These are phyloP conservation scores for Linum usitatissimum DNA, from an alignment of 345 rosid species.

Conservation along the genomic window DNA sequence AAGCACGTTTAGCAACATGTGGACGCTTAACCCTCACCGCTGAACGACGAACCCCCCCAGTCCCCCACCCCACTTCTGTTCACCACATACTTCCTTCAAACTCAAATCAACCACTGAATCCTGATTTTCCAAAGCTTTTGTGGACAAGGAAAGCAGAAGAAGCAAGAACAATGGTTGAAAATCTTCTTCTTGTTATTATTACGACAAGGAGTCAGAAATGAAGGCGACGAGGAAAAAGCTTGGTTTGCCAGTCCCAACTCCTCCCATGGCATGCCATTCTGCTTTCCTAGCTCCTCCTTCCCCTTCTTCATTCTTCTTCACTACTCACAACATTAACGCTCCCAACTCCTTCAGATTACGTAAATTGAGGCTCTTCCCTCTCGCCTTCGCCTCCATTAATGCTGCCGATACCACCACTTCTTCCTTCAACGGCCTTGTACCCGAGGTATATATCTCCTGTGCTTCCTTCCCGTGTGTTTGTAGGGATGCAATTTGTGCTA, in stretches of 20 bases:
- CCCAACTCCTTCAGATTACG: constrained; percentile 15
- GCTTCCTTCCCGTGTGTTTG: too few species aligned
- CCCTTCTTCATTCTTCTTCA: constrained; percentile 17
- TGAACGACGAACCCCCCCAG: too few species aligned
- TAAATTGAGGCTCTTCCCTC: constrained; percentile 5
- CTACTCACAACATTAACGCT: constrained; percentile 7
- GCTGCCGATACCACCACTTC: constrained; percentile 17
- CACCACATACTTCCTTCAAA: not conserved
- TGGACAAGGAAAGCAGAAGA: not conserved
- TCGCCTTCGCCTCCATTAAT: constrained; percentile 21
- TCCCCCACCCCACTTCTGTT: not conserved
- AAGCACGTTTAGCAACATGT: too few species aligned
- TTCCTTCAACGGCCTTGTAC: constrained; percentile 43
- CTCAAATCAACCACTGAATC: not conserved
- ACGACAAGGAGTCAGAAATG: constrained; percentile 28
- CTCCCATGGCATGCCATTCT: constrained; percentile 61
- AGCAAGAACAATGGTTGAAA: constrained; percentile 21
- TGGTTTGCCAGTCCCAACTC: constrained; percentile 28
- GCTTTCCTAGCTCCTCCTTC: constrained; percentile 34
- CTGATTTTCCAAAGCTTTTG: not conserved
- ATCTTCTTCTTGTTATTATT: too few species aligned
- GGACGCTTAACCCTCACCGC: too few species aligned
- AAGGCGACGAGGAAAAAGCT: constrained; percentile 19
- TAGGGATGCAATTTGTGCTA: not conserved
- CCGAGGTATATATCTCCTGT: constrained; percentile 50